Conservation (phyloP, 2,329 filamentous ascomycete species). For the Aspergillus uvarum region DNA sequence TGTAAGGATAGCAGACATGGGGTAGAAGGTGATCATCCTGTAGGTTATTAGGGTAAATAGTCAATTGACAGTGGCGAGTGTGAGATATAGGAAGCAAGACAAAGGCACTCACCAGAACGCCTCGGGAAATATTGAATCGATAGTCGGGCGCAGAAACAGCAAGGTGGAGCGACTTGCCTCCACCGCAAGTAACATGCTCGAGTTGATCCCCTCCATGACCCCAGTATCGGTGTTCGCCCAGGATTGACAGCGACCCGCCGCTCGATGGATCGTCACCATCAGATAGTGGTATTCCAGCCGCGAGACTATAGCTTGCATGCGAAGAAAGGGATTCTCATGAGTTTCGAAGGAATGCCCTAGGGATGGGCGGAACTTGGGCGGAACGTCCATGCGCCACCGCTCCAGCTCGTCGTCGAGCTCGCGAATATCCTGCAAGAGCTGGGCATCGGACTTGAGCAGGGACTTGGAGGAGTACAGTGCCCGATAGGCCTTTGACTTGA, state of each 20-base stretch:
- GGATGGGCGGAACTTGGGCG: constrained; percentile 41
- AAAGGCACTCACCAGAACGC: not conserved
- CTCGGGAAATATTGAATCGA: not conserved
- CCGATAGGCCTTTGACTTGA: constrained; percentile 49
- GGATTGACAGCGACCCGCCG: constrained; percentile 47
- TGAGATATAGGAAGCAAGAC: not conserved
- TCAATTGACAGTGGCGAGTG: not conserved
- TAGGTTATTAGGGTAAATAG: not conserved
- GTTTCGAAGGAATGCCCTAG: constrained; percentile 34
- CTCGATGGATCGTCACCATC: constrained; percentile 51
- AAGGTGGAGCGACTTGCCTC: constrained; percentile 54
- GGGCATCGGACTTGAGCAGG: constrained; percentile 48
- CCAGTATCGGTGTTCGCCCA: constrained; percentile 25
- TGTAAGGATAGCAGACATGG: constrained; percentile 49
- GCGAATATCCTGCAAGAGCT: constrained; percentile 51
- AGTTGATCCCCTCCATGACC: constrained; percentile 44
- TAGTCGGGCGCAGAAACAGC: constrained; percentile 35
- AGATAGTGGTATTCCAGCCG: constrained; percentile 54
- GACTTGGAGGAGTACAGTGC: constrained; percentile 49
- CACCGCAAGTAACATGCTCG: constrained; percentile 49
- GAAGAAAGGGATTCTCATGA: constrained; percentile 14
- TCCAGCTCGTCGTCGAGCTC: constrained; percentile 55
- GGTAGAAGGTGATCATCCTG: constrained; percentile 53
- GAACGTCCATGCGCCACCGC: constrained; percentile 46
- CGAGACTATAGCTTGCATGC: constrained; percentile 45